Conservation (phyloP, 1,139 yeast species). For the Neolecta irregularis region DNA sequence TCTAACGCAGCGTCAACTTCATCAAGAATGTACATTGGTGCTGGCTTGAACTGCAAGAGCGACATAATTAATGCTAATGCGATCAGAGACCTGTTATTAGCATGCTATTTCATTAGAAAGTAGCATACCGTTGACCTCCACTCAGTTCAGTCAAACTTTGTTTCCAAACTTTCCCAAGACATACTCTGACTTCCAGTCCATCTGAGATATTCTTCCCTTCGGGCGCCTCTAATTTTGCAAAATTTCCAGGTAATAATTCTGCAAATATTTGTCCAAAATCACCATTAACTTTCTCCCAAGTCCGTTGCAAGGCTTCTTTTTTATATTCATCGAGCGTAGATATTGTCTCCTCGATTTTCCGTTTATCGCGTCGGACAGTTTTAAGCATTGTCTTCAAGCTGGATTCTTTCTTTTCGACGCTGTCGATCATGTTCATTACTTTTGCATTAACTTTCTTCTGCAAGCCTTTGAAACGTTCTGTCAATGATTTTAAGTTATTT, state of each 20-base stretch:
- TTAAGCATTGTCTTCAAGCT: constrained; percentile 65
- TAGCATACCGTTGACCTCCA: constrained; percentile 92
- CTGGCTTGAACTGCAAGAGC: constrained; percentile 82
- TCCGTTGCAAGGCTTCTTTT: constrained; percentile 62
- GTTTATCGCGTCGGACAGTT: constrained; percentile 80
- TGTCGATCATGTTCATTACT: constrained; percentile 88
- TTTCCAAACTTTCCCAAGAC: constrained; percentile 88
- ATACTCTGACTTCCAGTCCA: constrained; percentile 84
- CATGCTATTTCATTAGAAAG: constrained; percentile 41
- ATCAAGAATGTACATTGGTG: constrained; percentile 93
- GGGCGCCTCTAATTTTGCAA: constrained; percentile 74
- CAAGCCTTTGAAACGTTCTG: constrained; percentile 56
- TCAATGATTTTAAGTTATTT: constrained; percentile 40
- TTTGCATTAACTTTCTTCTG: constrained; percentile 72
- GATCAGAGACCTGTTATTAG: constrained; percentile 48
- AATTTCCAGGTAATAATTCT: constrained; percentile 77
- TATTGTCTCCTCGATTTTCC: constrained; percentile 78
- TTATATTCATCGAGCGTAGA: constrained; percentile 77
- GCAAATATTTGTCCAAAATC: constrained; percentile 91
- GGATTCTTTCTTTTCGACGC: constrained; percentile 75
- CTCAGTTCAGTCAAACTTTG: constrained; percentile 88
- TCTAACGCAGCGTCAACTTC: constrained; percentile 98
- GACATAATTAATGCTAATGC: constrained; percentile 87
- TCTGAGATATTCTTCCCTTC: constrained; percentile 70
- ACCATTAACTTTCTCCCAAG: constrained; percentile 68